Base-by-base conservation (phyloP, 176 grass and related monocot species). In the Canna indica region DNA sequence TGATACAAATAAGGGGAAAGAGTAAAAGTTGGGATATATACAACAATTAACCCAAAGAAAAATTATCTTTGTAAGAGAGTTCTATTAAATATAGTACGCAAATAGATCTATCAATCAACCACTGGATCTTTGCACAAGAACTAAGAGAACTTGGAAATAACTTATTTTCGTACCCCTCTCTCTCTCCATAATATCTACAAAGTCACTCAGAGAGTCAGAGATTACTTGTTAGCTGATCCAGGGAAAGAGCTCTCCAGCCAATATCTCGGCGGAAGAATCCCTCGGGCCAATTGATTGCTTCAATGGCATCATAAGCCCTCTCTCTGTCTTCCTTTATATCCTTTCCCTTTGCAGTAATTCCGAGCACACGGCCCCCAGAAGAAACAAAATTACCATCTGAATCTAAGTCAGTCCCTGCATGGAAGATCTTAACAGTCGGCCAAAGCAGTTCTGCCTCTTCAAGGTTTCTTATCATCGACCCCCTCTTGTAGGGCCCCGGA, bases 381-480 rank as follows among this genome's bases (percentile, higher is more conserved):
- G 85, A 83, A 17, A 90, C 74, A 44, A 96, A 88, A 48, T 96
- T 83, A 42, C 86, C 86, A 28, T 91, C 38, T 52, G 70, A 47
- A 61, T 90, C 86, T 12, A 90, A 10, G 31, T 79, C 77, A 26
- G 88, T 91, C 32, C 86, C 86, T 13, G 88, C 83, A 77, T 96
- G 93, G 70, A 96, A 96, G 67, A 91, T 90, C 71, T 91, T 96
- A n/a, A 96, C 81, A 26, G 70, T 79, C 4, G 81, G 83, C 58
- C 83, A 86, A 33, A 90, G 67, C 36, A 76, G 67, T 73, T 87
- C 92, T 12, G 88, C 92, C 69, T 91, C 80, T 68, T 96, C 77
- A 0, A 96, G 50, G 44, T 87, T 91, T 79, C 63, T 84, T 86
- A 96, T 90, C 13, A 85, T 69, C 1, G 86, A 81, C 0, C 88